Evolutionary conservation across 441 rosid genomes (phyloP).

Genomic region (Adansonia madagascariensis): DNA sequence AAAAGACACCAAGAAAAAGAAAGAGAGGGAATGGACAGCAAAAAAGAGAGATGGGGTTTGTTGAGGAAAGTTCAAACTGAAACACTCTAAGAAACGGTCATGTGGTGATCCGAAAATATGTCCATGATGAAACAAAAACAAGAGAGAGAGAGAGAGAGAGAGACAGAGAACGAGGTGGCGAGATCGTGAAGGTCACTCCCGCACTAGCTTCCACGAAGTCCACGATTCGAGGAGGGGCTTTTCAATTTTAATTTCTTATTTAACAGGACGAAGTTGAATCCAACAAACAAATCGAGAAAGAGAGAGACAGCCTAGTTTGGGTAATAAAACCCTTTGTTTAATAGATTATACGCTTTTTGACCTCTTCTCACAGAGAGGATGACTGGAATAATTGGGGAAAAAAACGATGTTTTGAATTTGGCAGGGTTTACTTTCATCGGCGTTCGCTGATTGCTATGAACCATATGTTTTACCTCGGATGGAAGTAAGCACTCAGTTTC

Average conservation of each 20-base stretch:
- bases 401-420: not conserved
- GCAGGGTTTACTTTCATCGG: not conserved
- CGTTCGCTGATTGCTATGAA: no score
- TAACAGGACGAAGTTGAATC: constrained; percentile 9
- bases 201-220: constrained; percentile 41
- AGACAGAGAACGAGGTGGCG: constrained; percentile 26
- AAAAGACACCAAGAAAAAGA: constrained; percentile 28
- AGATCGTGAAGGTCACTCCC: constrained; percentile 54
- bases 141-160: constrained; percentile 10
- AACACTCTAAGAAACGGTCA: constrained; percentile 39
- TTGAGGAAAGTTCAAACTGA: constrained; percentile 30
- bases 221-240: constrained; percentile 27
- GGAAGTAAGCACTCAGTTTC: not conserved
- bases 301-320: constrained; percentile 25
- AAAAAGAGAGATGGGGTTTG: constrained; percentile 16
- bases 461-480: not conserved
- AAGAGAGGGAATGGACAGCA: constrained; percentile 5
- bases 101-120: constrained; percentile 55
- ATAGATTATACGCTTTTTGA: constrained; percentile 26
- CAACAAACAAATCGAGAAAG: not conserved
- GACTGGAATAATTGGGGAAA: constrained; percentile 15
- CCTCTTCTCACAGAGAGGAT: constrained; percentile 28
- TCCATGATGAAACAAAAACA: constrained; percentile 5
- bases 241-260: constrained; percentile 14
- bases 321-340: constrained; percentile 25